Evolutionary conservation across 2,329 filamentous ascomycete genomes (phyloP), one percentile per base, ranked within the genome.

Genomic region (Aspergillus glaucus): DNA sequence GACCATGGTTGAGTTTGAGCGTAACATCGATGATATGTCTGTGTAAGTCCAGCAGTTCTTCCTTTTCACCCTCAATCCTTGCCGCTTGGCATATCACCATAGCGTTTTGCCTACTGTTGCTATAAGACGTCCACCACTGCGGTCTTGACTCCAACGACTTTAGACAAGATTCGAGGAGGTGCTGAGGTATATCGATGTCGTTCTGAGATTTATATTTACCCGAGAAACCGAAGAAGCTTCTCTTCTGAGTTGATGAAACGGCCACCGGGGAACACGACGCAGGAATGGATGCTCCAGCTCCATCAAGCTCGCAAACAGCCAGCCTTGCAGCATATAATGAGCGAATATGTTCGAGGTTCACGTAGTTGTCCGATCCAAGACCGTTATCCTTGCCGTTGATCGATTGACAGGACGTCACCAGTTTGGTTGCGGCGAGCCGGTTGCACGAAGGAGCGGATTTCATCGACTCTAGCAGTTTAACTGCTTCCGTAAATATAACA

Each of bases 51-150:
- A 75, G 56, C 4, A 73, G 55, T 34, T 75, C 68, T 30, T 73
- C 70, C 48, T 79, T 80, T 49, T 85, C 81, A 12, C 79, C 74
- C 46, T 81, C 77, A 39, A 75, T 67, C 34, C 82, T 75, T 39
- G 79, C 76, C 24, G 81, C 80, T 52, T 82, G 77, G 54, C 84
- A 86, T 55, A 86, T 79, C 15, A 81, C 66, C 40, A 80, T 69
- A 2, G 81, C 81, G 54, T 82, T 81, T 48, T 83, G 79, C 48
- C 76, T 73, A 49, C 74, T 79, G 62, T 82, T 83, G 55, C 79
- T 80, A 67, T 82, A 86, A 21, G 80, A 84, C 1, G 75, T 83
- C 81, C 82, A 86, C 61, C 74, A 78, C 41, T 81, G 80, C 1
- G 77, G 73, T 21, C 76, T 72, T 15, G 74, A 73, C 42, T 78